A percentile compares a stretch with the other conserved stretches of the same genome.
phyloP scores from a whole-genome alignment of 306 rosid genomes.

The Sicyos baderoa region DNA sequence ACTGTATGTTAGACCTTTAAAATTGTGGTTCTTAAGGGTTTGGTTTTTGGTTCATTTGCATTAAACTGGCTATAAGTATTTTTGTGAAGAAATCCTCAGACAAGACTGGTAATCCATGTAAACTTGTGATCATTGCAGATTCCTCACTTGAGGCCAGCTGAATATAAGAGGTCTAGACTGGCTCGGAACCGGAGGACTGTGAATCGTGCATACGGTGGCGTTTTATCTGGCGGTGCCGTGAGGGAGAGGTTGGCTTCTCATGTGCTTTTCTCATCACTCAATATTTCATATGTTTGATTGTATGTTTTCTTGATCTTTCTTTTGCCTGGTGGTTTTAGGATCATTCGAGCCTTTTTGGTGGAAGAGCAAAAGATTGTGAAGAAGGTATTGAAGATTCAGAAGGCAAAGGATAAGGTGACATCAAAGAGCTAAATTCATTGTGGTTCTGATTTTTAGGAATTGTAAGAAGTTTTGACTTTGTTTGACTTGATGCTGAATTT shows the following conservation, averaged over 20 bases:
- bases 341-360: conserved; percentile 16
- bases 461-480: conserved; percentile 4
- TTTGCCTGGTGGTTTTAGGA: not conserved
- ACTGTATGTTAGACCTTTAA: not conserved
- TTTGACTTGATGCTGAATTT: not conserved
- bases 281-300: not conserved
- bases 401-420: conserved; percentile 12
- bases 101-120: not conserved
- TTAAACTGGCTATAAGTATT: not conserved
- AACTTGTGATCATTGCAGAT: not conserved
- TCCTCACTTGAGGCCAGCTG: conserved; percentile 22
- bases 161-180: conserved; percentile 17
- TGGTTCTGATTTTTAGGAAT: not conserved
- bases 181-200: conserved; percentile 16
- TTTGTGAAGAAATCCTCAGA: not conserved
- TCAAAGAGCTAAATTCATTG: conserved; percentile 9
- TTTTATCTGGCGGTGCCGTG: conserved; percentile 14
- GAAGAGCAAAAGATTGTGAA: conserved; percentile 20
- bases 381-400: conserved; percentile 23
- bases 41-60: not conserved
- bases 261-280: not conserved
- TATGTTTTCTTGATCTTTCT: not conserved
- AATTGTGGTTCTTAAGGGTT: not conserved
- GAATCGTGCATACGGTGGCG: conserved; percentile 17
- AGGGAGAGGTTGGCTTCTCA: conserved; percentile 9